Evolutionary conservation across 2,329 filamentous ascomycete genomes (phyloP).

Genomic region (Cercospora berteroae): DNA sequence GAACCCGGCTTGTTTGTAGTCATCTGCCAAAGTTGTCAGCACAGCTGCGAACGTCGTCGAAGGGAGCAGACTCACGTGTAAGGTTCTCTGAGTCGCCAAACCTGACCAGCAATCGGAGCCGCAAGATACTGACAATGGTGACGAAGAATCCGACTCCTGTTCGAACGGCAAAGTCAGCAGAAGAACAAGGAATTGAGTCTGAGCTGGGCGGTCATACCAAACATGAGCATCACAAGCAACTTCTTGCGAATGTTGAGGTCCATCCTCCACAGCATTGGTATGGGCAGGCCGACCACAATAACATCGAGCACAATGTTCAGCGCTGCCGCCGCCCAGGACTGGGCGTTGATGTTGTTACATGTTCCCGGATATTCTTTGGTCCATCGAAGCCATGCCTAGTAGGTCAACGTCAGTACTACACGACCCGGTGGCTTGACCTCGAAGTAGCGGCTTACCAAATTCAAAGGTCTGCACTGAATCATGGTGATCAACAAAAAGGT

Average conservation of each 20-base stretch:
- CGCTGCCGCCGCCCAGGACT: conserved; percentile 15
- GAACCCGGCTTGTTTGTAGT: conserved; percentile 22
- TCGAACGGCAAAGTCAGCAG: background rate
- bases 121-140: conserved; percentile 22
- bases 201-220: background rate
- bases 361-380: background rate
- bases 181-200: background rate
- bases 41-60: fast-evolving
- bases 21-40: conserved; percentile 11
- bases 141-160: conserved; percentile 24
- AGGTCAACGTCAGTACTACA: background rate
- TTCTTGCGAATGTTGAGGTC: conserved; percentile 16
- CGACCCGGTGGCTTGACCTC: too few species aligned
- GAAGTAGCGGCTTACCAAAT: background rate
- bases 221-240: conserved; percentile 15
- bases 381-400: conserved; percentile 17
- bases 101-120: conserved; percentile 19
- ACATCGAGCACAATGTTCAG: conserved; percentile 13
- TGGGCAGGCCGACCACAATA: conserved; percentile 3
- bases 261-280: conserved; percentile 13
- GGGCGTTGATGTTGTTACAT: conserved; percentile 22
- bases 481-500: conserved; percentile 8
- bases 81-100: conserved; percentile 21
- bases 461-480: conserved; percentile 13
- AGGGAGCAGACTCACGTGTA: conserved; percentile 8